Evolutionary conservation across 2,329 filamentous ascomycete genomes (phyloP), one percentile per base, ranked within the genome.

Genomic region (Xylaria sp.): DNA sequence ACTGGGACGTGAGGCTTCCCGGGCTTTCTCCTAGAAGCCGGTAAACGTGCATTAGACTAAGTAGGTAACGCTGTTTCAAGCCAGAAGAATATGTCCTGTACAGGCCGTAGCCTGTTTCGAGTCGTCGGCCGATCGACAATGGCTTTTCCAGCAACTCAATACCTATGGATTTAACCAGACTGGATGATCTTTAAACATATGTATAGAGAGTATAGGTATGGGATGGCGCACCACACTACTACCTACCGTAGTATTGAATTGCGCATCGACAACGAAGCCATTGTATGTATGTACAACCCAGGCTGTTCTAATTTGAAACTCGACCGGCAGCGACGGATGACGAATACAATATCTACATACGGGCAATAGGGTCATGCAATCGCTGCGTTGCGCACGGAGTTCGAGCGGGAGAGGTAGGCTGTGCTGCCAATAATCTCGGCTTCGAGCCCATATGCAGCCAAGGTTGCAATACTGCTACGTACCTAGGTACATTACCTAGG

Each of bases 341-440:
- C 54, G 51, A 57, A 14, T 64, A 50, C 19, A 50, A 53, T 30
- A 42, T 55, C 7, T 36, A 36, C 34, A 7, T 36, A 36, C 34
- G 8, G 34, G 11, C 7, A 1, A 36, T 12, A 36, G 7, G 7
- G 11, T 36, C 7, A 42, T 45, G 27, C 48, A 55, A 21, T 47
- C 34, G 17, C n/a, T 8, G 14, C 21, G 8, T 7, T 36, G 48
- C 27, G 4, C 24, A 55, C 32, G 56, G n/a, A 27, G 47, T 39
- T 58, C 17, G 14, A 60, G 34, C 34, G 55, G 61, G 39, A 55
- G 27, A 34, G 47, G 24, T 54, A 30, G 66, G 66, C 66, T 68
- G 66, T 68, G 66, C 57, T 48, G 54, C 36, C 24, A 62, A 61
- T 65, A 68, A 68, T 68, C 62, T 68, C 66, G 66, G 66, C 57